A percentile compares a stretch with the other conserved stretches of the same genome.
Evolutionary conservation across 306 rosid species (phyloP).

Genomic region (Cucumis cinereus): DNA sequence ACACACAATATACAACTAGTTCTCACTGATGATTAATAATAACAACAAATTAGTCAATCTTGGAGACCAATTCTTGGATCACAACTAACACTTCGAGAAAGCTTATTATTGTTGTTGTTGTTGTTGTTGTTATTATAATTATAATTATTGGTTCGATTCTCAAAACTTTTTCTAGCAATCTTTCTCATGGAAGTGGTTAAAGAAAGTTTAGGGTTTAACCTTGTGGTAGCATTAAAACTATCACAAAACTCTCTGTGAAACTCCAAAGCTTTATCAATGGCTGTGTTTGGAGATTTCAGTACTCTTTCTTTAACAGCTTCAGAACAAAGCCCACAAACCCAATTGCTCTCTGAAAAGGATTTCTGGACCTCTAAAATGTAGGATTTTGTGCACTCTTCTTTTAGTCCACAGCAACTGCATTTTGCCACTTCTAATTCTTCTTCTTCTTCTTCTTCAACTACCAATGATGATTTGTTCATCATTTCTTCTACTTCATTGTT

Average conservation of each 20-base stretch:
- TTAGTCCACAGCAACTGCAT: conserved; percentile 56
- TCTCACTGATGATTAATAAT: background rate
- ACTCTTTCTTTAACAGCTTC: conserved; percentile 53
- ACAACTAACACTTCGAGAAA: conserved; percentile 36
- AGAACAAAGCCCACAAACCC: conserved; percentile 77
- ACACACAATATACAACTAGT: no score
- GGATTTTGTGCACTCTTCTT: conserved; percentile 45
- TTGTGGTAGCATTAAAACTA: conserved; percentile 27
- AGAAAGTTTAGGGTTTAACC: conserved; percentile 54
- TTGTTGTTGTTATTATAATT: no score
- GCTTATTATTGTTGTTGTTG: no score
- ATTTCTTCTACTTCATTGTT: background rate
- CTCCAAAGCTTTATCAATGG: conserved; percentile 31
- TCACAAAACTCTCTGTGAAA: conserved; percentile 36
- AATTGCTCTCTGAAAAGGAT: conserved; percentile 25
- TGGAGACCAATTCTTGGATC: conserved; percentile 17
- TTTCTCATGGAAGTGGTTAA: conserved; percentile 47
- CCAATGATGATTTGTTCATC: background rate
- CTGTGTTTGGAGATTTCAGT: background rate
- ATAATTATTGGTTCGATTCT: conserved; percentile 17
- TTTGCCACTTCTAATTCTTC: conserved; percentile 16
- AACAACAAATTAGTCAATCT: background rate
- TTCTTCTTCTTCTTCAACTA: conserved; percentile 11
- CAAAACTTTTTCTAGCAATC: conserved; percentile 34
- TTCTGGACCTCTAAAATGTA: conserved; percentile 31